Conservation (phyloP, 2,329 filamentous ascomycete genomes). For the Penicillium capsulatum region DNA sequence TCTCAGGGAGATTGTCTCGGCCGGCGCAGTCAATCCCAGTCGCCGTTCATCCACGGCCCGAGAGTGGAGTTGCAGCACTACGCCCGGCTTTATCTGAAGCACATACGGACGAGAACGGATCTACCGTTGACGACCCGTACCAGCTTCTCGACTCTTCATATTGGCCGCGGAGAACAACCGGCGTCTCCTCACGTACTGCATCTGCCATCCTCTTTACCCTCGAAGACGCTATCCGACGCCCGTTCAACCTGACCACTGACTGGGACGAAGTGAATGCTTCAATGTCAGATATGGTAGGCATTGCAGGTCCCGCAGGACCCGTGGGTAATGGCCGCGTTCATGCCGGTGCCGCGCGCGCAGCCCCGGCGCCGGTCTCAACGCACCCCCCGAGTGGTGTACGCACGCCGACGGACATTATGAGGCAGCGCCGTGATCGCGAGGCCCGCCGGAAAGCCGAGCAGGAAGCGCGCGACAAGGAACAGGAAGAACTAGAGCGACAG, state of each 20-base stretch:
- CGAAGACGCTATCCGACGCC: constrained; percentile 81
- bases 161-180: constrained; percentile 50
- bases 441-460: constrained; percentile 64
- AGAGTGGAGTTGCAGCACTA: constrained; percentile 21
- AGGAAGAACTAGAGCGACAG: constrained; percentile 49
- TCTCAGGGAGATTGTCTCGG: constrained; percentile 28
- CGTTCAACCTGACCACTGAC: constrained; percentile 78
- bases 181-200: constrained; percentile 77
- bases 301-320: constrained; percentile 44
- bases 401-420: constrained; percentile 88
- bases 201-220: constrained; percentile 88
- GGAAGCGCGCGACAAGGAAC: constrained; percentile 56
- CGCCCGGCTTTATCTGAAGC: constrained; percentile 33
- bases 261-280: constrained; percentile 80
- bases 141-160: constrained; percentile 43
- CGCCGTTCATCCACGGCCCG: constrained; percentile 22
- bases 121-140: constrained; percentile 30
- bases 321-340: constrained; percentile 53
- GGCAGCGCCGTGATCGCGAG: constrained; percentile 74
- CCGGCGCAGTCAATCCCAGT: constrained; percentile 27
- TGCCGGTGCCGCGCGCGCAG: constrained; percentile 54
- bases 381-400: constrained; percentile 59
- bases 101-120: constrained; percentile 31
- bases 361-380: constrained; percentile 50
- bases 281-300: constrained; percentile 79